These are phyloP conservation scores for Cokeromyces recurvatus DNA, from an alignment of 371 early-diverging fungal species.

Conservation along the genomic window DNA sequence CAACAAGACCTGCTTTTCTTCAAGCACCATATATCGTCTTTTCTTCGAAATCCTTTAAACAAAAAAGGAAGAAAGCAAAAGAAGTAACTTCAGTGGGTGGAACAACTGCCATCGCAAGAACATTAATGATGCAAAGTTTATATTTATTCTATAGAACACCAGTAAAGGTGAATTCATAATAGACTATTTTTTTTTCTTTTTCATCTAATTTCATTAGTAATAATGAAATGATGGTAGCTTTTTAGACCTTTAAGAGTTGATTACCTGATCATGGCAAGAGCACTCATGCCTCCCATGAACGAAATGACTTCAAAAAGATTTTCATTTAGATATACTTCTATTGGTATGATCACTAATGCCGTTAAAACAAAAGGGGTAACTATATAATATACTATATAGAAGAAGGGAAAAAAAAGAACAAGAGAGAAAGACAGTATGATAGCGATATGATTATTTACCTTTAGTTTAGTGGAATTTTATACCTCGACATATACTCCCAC, in stretches of 20 bases:
- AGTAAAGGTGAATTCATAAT: constrained; percentile 66
- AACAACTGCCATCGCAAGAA: constrained; percentile 55
- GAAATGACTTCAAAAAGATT: constrained; percentile 29
- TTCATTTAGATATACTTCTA: constrained; percentile 64
- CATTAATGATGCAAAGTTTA: constrained; percentile 60
- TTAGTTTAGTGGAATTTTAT: constrained; percentile 60
- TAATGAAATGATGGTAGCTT: too few relatives aligned
- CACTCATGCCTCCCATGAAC: constrained; percentile 57
- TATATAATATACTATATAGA: neutral
- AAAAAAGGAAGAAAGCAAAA: constrained; percentile 36
- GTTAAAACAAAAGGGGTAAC: constrained; percentile 58
- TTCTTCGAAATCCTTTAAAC: constrained; percentile 2
- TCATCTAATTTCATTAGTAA: neutral
- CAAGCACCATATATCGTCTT: constrained; percentile 8
- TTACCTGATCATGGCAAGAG: constrained; percentile 74
- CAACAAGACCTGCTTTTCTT: too few relatives aligned
- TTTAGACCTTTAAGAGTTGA: constrained; percentile 79
- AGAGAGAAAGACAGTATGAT: neutral
- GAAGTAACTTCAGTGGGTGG: constrained; percentile 55
- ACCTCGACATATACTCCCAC: constrained; percentile 70
- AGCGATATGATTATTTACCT: too few relatives aligned
- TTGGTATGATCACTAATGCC: constrained; percentile 72
- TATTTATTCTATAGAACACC: constrained; percentile 77
- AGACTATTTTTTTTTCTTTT: neutral
- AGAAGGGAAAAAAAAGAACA: neutral